phyloP scores from a whole-genome alignment of 2,329 filamentous ascomycete species.

The Colletotrichum sp. region DNA sequence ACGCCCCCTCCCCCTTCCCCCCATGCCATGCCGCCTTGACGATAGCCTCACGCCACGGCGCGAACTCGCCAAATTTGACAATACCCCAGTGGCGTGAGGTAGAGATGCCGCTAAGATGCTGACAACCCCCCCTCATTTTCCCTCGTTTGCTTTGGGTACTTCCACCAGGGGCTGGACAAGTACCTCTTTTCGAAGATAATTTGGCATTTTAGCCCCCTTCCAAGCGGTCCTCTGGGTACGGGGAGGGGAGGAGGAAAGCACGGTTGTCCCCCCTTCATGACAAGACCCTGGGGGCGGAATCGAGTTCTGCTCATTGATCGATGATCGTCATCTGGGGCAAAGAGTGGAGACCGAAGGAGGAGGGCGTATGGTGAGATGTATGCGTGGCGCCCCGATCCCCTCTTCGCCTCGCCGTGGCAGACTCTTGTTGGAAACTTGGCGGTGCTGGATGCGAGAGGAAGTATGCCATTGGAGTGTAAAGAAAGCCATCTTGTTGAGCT shows the following conservation, averaged over 20 bases:
- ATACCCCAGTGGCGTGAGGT: constrained; percentile 1
- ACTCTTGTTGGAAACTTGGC: background rate
- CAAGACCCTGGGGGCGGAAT: background rate
- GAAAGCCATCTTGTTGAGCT: background rate
- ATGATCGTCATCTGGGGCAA: background rate
- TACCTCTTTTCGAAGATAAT: background rate
- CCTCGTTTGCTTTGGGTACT: background rate
- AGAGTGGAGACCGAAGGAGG: background rate
- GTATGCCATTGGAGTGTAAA: background rate
- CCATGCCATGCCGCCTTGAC: background rate
- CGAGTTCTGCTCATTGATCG: background rate
- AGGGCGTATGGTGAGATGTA: background rate
- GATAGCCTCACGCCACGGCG: constrained; percentile 10
- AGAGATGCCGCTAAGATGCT: background rate
- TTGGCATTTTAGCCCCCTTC: background rate
- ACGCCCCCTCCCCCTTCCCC: background rate
- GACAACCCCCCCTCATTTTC: background rate
- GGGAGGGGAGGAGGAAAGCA: background rate
- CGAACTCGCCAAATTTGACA: background rate
- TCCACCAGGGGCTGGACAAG: background rate
- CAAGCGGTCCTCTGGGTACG: background rate
- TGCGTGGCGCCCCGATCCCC: background rate
- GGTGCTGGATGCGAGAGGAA: background rate
- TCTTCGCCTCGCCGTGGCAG: background rate
- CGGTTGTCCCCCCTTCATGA: background rate